These are phyloP conservation scores for Thielaviopsis euricoi DNA, from an alignment of 2,329 filamentous ascomycete genomes.

Conservation along the genomic window DNA sequence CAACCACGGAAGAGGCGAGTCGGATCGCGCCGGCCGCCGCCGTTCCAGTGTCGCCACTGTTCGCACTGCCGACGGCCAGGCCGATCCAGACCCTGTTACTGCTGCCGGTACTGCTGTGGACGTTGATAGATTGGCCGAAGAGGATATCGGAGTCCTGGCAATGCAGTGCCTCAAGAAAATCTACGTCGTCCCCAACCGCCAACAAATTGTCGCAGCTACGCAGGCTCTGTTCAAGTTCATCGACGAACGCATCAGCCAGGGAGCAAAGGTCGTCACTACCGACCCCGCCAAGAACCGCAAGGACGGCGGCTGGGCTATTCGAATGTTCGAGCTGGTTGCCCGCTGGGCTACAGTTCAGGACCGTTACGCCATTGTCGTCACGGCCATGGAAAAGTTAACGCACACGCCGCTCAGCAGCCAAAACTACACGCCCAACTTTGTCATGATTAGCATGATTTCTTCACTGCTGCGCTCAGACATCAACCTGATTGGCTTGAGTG, in stretches of 20 bases:
- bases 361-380: constrained; percentile 76
- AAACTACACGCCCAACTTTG: constrained; percentile 55
- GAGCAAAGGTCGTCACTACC: constrained; percentile 35
- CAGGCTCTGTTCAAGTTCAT: constrained; percentile 60
- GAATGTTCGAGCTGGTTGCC: constrained; percentile 62
- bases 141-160: constrained; percentile 72
- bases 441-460: constrained; percentile 62
- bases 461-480: constrained; percentile 73
- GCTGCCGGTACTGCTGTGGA: constrained; percentile 71
- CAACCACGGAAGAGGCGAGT: constrained; percentile 50
- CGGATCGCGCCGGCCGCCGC: constrained; percentile 45
- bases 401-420: constrained; percentile 52
- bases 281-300: constrained; percentile 24
- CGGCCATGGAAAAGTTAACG: constrained; percentile 60
- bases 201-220: constrained; percentile 67
- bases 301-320: constrained; percentile 61
- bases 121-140: constrained; percentile 76
- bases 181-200: constrained; percentile 64
- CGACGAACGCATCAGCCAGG: constrained; percentile 36
- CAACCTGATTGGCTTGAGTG: constrained; percentile 86
- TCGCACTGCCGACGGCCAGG: constrained; percentile 47
- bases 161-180: constrained; percentile 76
- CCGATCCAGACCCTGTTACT: constrained; percentile 50
- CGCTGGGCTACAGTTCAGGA: constrained; percentile 89
- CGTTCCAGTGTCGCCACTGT: constrained; percentile 69